Evolutionary conservation across 768 basidiomycete species (phyloP), one percentile per base, ranked within the genome.

Genomic region (Pleurotus pulmonarius): DNA sequence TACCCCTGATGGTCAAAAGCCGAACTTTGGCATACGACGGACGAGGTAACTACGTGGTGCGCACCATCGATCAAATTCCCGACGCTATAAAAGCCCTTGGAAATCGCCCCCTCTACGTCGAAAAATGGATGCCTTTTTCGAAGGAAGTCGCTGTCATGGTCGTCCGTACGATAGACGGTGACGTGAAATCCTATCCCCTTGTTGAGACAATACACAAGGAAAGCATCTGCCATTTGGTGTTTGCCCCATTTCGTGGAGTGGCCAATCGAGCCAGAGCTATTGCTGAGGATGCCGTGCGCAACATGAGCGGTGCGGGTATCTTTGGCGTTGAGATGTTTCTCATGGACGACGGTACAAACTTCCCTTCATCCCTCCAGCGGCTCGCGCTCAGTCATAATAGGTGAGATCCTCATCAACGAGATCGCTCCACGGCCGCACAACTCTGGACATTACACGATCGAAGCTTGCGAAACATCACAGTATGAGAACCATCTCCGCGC

Each of bases 311-410:
- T 3, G 95, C 94, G 7, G 97, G 97, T 9, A 83, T 98, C 22
- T 98, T 97, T 72, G 97, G 95, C 1, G 95, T 99, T 1, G 97
- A 99, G 70, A 93, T 98, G 94, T 99, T 99, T 74, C 75, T 98
- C 41, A 81, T 96, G 82, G 73, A 79, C 25, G 83, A 95, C 65
- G 94, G 96, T 93, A 63, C 46, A 44, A 44, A 16, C 29, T 34
- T 34, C 29, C 29, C 11, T 34, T 34, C 29, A 34, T 34, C 29
- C 8, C 29, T 11, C 29, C 29, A 34, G 9, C 29, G 11, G 29
- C 29, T 34, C 29, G 29, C 29, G 29, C 29, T 34, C 29, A 34
- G 29, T 9, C 29, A 34, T 34, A 9, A 34, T 61, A 95, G 94
- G 90, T 11, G 69, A 76, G 0, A 80, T 98, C 1, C 85, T 85